Evolutionary conservation across 2,329 filamentous ascomycete genomes (phyloP).

Genomic region (Dryadomyces sulphureus): DNA sequence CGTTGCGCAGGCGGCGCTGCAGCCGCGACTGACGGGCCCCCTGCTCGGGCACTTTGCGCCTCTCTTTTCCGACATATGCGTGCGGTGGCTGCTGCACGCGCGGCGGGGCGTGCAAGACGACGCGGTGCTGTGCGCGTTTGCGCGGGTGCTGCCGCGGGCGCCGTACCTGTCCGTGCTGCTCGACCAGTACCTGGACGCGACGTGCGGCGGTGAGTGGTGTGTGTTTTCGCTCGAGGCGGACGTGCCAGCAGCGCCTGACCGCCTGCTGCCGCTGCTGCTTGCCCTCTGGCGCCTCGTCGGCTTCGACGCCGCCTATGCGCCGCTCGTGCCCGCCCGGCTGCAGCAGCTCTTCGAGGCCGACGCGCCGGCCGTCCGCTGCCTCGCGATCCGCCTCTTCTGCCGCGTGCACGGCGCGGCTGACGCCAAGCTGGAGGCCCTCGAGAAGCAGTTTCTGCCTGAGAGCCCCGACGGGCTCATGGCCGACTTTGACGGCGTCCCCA

Average conservation of each 20-base stretch:
- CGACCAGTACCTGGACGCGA: conserved; percentile 26
- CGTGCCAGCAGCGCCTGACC: too few species aligned
- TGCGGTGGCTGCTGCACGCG: conserved; percentile 53
- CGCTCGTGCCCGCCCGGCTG: conserved; percentile 46
- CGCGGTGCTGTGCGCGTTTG: conserved; percentile 54
- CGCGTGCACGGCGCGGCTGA: conserved; percentile 70
- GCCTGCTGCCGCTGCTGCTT: conserved; percentile 33
- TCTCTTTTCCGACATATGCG: conserved; percentile 68
- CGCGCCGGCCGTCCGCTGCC: conserved; percentile 52
- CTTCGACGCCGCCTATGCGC: conserved; percentile 57
- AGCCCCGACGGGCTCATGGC: conserved; percentile 45
- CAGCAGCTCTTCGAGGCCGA: conserved; percentile 51
- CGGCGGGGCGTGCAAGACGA: conserved; percentile 22
- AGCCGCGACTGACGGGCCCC: conserved; percentile 52
- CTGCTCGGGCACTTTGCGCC: conserved; percentile 63
- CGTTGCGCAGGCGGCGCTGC: conserved; percentile 54
- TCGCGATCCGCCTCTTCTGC: conserved; percentile 70
- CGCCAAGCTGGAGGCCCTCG: conserved; percentile 56
- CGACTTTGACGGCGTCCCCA: conserved; percentile 56
- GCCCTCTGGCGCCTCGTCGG: conserved; percentile 66
- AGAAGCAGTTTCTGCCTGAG: conserved; percentile 47
- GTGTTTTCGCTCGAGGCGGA: too few species aligned
- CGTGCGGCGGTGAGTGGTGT: not conserved
- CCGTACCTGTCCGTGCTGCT: conserved; percentile 65
- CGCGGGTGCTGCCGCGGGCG: conserved; percentile 66